Evolutionary conservation across 495 filamentous ascomycete genomes (phyloP).

Genomic region (Neurospora africana): DNA sequence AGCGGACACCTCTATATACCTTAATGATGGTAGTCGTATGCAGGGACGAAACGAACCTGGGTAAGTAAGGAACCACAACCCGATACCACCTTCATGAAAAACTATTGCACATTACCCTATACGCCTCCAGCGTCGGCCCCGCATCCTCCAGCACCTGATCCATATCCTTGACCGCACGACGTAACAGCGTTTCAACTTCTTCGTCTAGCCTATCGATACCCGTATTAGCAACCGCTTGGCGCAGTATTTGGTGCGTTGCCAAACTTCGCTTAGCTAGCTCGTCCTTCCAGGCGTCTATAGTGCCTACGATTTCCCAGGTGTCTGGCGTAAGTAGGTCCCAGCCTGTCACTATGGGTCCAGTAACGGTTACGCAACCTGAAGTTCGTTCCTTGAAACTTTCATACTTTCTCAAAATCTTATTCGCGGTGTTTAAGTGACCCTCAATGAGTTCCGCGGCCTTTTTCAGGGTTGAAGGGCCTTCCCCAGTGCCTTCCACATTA

Average conservation of each 20-base stretch:
- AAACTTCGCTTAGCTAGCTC: background rate
- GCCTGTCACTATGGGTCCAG: accelerated
- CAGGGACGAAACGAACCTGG: too few species aligned
- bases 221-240: background rate
- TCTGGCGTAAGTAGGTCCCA: background rate
- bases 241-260: background rate
- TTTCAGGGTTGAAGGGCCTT: background rate
- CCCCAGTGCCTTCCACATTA: background rate
- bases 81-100: too few species aligned
- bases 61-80: too few species aligned
- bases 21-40: too few species aligned
- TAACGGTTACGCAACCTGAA: background rate
- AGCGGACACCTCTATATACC: too few species aligned
- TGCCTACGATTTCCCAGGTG: accelerated
- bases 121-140: too few species aligned
- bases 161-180: background rate
- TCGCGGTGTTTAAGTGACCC: background rate
- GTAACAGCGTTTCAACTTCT: background rate
- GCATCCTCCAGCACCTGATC: background rate
- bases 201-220: background rate
- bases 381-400: background rate
- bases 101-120: too few species aligned
- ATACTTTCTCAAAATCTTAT: background rate
- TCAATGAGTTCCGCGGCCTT: background rate
- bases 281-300: accelerated